Conservation (phyloP, 1,139 yeast species). For the Suhomyces chickasaworum region DNA sequence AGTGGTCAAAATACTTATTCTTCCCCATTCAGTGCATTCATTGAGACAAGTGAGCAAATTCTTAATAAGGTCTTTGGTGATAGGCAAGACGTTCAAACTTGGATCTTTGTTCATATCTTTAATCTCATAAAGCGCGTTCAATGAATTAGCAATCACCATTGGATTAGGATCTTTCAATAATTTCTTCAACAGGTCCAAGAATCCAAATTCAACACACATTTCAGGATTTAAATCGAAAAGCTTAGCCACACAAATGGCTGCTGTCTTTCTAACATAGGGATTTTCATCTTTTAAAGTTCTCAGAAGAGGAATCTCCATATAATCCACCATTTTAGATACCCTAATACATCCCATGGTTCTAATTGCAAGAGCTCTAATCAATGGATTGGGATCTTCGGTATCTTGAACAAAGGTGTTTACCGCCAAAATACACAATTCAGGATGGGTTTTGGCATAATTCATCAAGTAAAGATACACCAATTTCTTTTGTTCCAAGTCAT, state of each 20-base stretch:
- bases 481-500: conserved; percentile 95
- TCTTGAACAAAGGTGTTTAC: conserved; percentile 97
- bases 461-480: conserved; percentile 90
- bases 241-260: conserved; percentile 96
- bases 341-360: conserved; percentile 99
- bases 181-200: conserved; percentile 66
- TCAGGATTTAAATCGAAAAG: conserved; percentile 83
- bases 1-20: conserved; percentile 85
- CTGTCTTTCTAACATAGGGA: conserved; percentile 97
- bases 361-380: conserved; percentile 93
- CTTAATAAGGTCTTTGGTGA: conserved; percentile 52
- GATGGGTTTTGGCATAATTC: conserved; percentile 97
- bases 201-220: conserved; percentile 85
- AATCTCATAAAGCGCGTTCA: conserved; percentile 82
- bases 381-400: conserved; percentile 95
- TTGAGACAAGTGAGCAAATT: conserved; percentile 79
- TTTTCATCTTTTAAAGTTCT: conserved; percentile 88
- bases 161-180: conserved; percentile 88
- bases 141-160: conserved; percentile 95
- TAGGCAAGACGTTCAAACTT: conserved; percentile 39
- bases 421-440: conserved; percentile 92
- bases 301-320: conserved; percentile 86
- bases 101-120: conserved; percentile 63
- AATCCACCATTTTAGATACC: conserved; percentile 93
- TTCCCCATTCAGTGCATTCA: conserved; percentile 99